Base-by-base conservation (phyloP, 148 eudicot species). In the Fagopyrum esculentum region DNA sequence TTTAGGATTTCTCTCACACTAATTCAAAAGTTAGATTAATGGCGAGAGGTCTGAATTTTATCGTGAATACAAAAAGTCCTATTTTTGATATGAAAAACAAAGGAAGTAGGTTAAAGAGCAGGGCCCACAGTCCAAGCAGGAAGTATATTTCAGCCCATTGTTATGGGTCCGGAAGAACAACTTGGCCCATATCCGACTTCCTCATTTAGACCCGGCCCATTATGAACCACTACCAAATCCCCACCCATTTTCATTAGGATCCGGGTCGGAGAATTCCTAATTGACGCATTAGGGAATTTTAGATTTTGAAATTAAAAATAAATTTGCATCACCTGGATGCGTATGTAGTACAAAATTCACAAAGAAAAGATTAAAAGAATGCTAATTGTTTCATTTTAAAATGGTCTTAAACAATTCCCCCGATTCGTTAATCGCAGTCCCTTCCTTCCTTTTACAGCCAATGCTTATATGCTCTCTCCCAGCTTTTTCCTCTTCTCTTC, bases 391-490 rank as follows among this genome's bases (percentile, higher is more conserved):
- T 22, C 26, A 22, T 59, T 22, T 59, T 22, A 22, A 19, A 59
- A 26, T 61, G 43, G 68, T 35, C 35, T 61, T 61, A 29, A 29
- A 61, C 64, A 59, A 59, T 19, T 59, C 35, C 64, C 64, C 68
- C 11, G 22, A 26, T 17, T 15, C 68, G 26, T 26, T 4, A 61
- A 61, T 9, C n/a, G n/a, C 57, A 52, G n/a, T 52, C 57, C 17
- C 57, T 52, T 52, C 57, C 57, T 6, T 52, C 5, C 9, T 11
- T 51, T 51, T 35, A 35, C 40, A 35, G 40, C 40, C 40, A 35
- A 35, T 35, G 40, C 40, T 35, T 1, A 35, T 35, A 35, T 35
- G 40, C 40, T 35, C 40, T 35, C 40, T 35, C 51, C 51, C 51
- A 17, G 2, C n/a, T 6, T n/a, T 26, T n/a, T 64, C 70, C 70